A percentile compares a stretch with the other conserved stretches of the same genome.
These are phyloP conservation scores for Pezizomycotina sp. DNA, from an alignment of 2,329 filamentous ascomycete species.

Conservation along the genomic window DNA sequence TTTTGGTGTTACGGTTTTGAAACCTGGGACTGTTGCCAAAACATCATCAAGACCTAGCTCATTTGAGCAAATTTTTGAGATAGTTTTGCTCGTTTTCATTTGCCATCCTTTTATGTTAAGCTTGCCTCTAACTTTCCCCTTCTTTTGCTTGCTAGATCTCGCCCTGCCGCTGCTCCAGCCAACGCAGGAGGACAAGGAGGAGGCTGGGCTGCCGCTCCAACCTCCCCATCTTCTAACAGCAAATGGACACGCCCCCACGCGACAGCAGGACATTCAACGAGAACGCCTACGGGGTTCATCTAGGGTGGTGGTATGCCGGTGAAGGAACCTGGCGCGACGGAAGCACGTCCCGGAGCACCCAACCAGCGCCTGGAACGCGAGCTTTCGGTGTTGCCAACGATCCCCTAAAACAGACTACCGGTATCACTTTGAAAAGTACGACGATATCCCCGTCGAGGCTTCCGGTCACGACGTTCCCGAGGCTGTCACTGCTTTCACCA, in stretches of 20 bases:
- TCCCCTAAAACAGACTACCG: slow-evolving; percentile 84
- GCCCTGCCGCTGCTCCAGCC: slow-evolving; percentile 20
- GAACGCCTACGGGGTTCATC: slow-evolving; percentile 44
- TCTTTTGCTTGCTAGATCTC: slow-evolving; percentile 22
- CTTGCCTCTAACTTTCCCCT: neutral
- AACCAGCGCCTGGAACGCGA: slow-evolving; percentile 84
- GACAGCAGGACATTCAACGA: slow-evolving; percentile 39
- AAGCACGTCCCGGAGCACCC: slow-evolving; percentile 84
- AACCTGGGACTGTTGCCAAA: neutral
- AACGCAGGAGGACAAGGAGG: slow-evolving; percentile 9
- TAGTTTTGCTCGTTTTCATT: slow-evolving; percentile 8
- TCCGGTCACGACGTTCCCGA: slow-evolving; percentile 88
- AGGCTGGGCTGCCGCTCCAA: slow-evolving; percentile 22
- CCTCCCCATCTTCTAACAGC: slow-evolving; percentile 23
- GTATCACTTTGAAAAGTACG: slow-evolving; percentile 99
- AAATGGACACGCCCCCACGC: slow-evolving; percentile 24
- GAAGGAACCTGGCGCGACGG: slow-evolving; percentile 94
- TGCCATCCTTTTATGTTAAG: too few relatives aligned
- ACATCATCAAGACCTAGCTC: slow-evolving; percentile 4
- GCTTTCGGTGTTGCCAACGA: slow-evolving; percentile 86
- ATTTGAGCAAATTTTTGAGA: slow-evolving; percentile 1
- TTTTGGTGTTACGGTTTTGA: slow-evolving; percentile 9
- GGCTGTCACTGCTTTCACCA: slow-evolving; percentile 75
- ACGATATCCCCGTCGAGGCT: slow-evolving; percentile 96
- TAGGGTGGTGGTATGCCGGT: slow-evolving; percentile 32